Evolutionary conservation across 2,329 filamentous ascomycete genomes (phyloP), one percentile per base, ranked within the genome.

Genomic region (Neopestalotiopsis sp.): DNA sequence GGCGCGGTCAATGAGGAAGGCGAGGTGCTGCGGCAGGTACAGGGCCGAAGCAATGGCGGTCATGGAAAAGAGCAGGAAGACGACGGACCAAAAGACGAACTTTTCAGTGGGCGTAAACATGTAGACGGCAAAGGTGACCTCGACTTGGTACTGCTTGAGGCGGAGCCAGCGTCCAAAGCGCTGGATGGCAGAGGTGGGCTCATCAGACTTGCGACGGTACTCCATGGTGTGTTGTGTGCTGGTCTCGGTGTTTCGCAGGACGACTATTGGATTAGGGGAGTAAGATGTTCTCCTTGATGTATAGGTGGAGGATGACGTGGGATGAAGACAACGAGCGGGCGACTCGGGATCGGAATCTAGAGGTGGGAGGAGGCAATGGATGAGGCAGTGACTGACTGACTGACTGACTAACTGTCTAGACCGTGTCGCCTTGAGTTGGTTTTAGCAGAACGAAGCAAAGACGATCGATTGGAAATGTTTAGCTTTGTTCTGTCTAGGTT

Each of bases 41-140:
- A 98, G 90, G 72, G 93, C 92, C 66, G 91, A 91, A 74, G 94
- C 96, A 78, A 97, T 94, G 76, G 93, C 87, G 76, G 96, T 90
- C 83, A 98, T 91, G 77, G 92, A 91, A 81, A 94, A 87, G 79
- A 97, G 91, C 76, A 97, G 91, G 86, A 99, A 96, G 78, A 98
- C 88, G 76, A 98, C 88, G 32, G 94, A 95, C 85, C 97, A 98
- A 83, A 98, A 97, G 76, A 97, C 91, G 82, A 97, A 95, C 81
- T 97, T 97, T 86, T 99, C 96, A 66, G 92, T 94, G 1, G 94
- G 92, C 49, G 95, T 98, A 76, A 98, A 92, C 93, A 99, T 98
- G 87, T 99, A 98, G 32, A 98, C 89, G 70, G 93, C 92, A 82
- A 97, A 96, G 13, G 95, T 98, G 80, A 98, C 95, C 84, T 99